Base-by-base conservation (phyloP, 257 asterid species). In the Solanum ossicruentum region DNA sequence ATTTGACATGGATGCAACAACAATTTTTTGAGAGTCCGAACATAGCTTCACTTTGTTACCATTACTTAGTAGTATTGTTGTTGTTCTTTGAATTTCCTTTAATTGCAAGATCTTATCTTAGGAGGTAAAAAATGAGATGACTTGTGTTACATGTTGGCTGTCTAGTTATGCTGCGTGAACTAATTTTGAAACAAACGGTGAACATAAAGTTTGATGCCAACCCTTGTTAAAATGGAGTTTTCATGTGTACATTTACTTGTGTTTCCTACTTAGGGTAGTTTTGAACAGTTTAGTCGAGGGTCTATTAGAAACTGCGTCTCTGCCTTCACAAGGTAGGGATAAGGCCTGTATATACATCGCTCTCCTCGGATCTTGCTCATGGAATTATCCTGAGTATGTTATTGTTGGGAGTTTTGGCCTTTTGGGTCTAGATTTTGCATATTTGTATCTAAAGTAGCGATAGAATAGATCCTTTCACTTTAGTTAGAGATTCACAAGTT, bases 291-390 rank as follows among this genome's bases (percentile, higher is more conserved):
- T 23, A 67, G 15, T 10, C 3, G 21, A 15, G 47, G 12, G n/a
- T 32, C 1, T 32, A 8, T 18, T 6, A 16, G 20, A 16, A 54
- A 54, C 3, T 3, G 12, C 6, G 2, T 23, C 2, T 0, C 5
- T 63, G 4, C 4, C 2, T 23, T 63, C 0, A 63, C 10, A 6
- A 63, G 9, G 43, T 26, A 26, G 39, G 70, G 0, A 63, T 12
- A 0, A 26, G 10, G 0, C 6, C 0, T 6, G 2, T n/a, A 13
- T n/a, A 60, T 21, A 10, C 16, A 4, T 10, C 41, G 12, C 36
- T 10, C 16, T 63, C 16, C 5, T 2, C 18, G 1, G 10, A 23
- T 8, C 10, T 12, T 11, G 1, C 8, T 65, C 6, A 17, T 65
- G 20, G 2, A 7, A 26, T 65, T 26, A 63, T 0, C 0, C 8